These are phyloP conservation scores for Diplodia mutila DNA, from an alignment of 2,329 filamentous ascomycete genomes.

Conservation along the genomic window DNA sequence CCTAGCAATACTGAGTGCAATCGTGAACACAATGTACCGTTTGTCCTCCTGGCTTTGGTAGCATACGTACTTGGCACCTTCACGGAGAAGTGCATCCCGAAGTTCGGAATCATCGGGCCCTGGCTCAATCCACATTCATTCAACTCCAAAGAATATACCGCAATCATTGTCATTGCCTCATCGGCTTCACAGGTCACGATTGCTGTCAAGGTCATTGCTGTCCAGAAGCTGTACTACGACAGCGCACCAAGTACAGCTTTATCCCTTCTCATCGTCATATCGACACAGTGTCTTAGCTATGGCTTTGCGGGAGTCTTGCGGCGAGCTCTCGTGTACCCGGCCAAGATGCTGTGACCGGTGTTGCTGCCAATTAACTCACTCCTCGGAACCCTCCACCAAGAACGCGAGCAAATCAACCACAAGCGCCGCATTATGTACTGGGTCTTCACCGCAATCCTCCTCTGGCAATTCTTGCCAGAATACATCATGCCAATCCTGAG, in stretches of 20 bases:
- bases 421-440: conserved; percentile 36
- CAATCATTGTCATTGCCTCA: conserved; percentile 30
- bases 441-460: conserved; percentile 31
- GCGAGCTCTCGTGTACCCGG: conserved; percentile 26
- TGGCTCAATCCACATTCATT: conserved; percentile 47
- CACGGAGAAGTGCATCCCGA: conserved; percentile 44
- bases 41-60: conserved; percentile 54
- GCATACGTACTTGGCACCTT: conserved; percentile 49
- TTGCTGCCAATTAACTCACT: conserved; percentile 26
- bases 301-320: conserved; percentile 28
- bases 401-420: conserved; percentile 17
- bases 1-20: not conserved
- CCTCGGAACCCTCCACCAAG: conserved; percentile 18
- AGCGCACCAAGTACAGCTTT: not conserved
- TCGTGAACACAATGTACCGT: conserved; percentile 44
- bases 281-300: conserved; percentile 28
- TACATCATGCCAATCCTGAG: conserved; percentile 16
- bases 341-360: conserved; percentile 28
- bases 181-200: conserved; percentile 25
- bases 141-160: conserved; percentile 43
- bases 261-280: conserved; percentile 25
- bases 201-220: conserved; percentile 26
- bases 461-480: conserved; percentile 28
- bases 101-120: conserved; percentile 34
- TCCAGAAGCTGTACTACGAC: conserved; percentile 27